Evolutionary conservation across 2,329 filamentous ascomycete genomes (phyloP).

Genomic region (Chaetomium olivaceum): DNA sequence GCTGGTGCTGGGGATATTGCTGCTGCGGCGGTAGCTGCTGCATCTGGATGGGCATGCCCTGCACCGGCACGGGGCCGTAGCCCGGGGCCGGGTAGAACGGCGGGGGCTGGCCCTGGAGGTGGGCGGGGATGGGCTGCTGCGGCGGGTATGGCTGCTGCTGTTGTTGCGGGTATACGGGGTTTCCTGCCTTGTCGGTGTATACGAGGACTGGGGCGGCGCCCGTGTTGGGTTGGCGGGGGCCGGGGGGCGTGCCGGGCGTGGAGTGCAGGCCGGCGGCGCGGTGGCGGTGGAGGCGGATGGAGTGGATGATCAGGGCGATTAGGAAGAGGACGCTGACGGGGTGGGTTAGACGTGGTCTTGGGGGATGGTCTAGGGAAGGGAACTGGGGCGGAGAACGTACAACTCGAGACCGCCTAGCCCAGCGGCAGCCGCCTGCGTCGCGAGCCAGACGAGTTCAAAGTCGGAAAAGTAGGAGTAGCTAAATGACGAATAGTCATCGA

Average conservation of each 20-base stretch:
- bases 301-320: slow-evolving; percentile 44
- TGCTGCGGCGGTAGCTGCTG: slow-evolving; percentile 9
- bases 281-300: slow-evolving; percentile 46
- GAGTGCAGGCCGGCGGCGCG: slow-evolving; percentile 46
- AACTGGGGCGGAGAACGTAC: slow-evolving; percentile 38
- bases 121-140: not conserved
- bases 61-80: not conserved
- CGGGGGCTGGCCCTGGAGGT: slow-evolving; percentile 3
- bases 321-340: slow-evolving; percentile 45
- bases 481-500: slow-evolving; percentile 2
- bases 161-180: slow-evolving; percentile 23
- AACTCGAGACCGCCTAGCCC: slow-evolving; percentile 47
- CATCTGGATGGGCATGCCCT: not conserved
- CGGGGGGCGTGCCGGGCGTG: slow-evolving; percentile 35
- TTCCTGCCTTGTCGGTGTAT: slow-evolving; percentile 15
- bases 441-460: slow-evolving; percentile 13
- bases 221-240: slow-evolving; percentile 25
- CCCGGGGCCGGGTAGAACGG: not conserved
- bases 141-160: slow-evolving; percentile 8
- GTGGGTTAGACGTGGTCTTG: not conserved
- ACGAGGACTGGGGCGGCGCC: not conserved
- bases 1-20: slow-evolving; percentile 14
- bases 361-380: not conserved
- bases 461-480: slow-evolving; percentile 2
- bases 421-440: slow-evolving; percentile 40